A percentile compares a stretch with the other conserved stretches of the same genome.
Conservation (phyloP, 192 early-diverging fungal genomes). For the Ramicandelaber brevisporus region DNA sequence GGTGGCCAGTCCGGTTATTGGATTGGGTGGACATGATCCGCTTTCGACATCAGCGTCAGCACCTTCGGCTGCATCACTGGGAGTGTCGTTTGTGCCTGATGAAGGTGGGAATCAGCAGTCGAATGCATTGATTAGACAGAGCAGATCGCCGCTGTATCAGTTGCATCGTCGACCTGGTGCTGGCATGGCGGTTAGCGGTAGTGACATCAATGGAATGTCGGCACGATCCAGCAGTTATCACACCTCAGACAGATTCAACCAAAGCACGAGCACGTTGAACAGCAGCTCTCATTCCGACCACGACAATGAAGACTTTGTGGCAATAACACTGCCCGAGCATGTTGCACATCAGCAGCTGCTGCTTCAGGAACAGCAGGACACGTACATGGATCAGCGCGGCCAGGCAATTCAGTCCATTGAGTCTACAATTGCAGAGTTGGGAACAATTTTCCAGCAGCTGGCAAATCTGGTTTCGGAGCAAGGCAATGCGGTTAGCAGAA, state of each 20-base stretch:
- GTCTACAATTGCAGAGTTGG: constrained; percentile 86
- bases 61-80: background rate
- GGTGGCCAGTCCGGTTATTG: constrained; percentile 6
- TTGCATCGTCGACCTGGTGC: background rate
- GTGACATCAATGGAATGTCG: background rate
- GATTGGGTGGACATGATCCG: constrained; percentile 4
- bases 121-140: constrained; percentile 2
- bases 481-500: constrained; percentile 67
- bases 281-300: background rate
- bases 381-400: constrained; percentile 69
- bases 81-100: constrained; percentile 3
- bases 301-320: constrained; percentile 17
- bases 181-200: background rate
- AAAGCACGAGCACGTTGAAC: background rate
- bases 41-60: background rate
- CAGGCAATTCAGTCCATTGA: constrained; percentile 91
- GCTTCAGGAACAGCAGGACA: constrained; percentile 31
- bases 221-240: background rate
- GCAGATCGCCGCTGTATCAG: constrained; percentile 27
- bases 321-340: constrained; percentile 19
- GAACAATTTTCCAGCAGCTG: constrained; percentile 67
- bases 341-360: constrained; percentile 41
- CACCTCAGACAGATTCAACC: background rate
- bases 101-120: constrained; percentile 16
- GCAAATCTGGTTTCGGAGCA: constrained; percentile 68